Base-by-base conservation (phyloP, 177 flowering plant species). In the Vitis hybrid region DNA sequence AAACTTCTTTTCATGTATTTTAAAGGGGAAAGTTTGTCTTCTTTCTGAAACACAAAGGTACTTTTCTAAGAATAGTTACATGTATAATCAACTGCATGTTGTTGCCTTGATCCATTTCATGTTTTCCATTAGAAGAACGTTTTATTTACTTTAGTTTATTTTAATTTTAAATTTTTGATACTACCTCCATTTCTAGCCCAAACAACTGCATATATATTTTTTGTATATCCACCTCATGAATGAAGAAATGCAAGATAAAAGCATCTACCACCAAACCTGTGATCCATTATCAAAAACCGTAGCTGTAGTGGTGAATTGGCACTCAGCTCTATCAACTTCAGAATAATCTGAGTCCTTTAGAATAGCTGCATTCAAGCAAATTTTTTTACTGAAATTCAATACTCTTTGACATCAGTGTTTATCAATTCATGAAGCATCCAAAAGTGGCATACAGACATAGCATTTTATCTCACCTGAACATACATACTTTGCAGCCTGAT, bases 261-360 rank as follows among this genome's bases (percentile, higher is more conserved):
- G 61, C 19, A 15, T 18, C 35, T 59, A 17, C 61, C 21, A 8
- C 10, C 80, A 73, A 52, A 94, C 97, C 97, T 89, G 92, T 55
- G 97, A 67, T 65, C 97, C 97, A 82, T 89, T 92, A 60, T 91
- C 93, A 63, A 87, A 74, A 69, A 87, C 72, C 48, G 97, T 94
- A 51, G 94, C 87, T 65, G 91, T 90, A 49, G 98, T 94, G 72
- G 86, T 78, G 68, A 94, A 94, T 62, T 94, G 97, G 76, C 98
- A 94, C 77, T 90, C 91, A n/a, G 97, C 98, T 87, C 95, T 84
- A 76, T 94, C 97, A 71, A 83, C 91, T 87, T 94, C 95, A 70
- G 52, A 82, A 65, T 87, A 94, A 77, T 85, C 87, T 19, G 97
- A 86, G 70, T 90, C 98, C 86, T 94, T 94, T 55, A 94, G 74